These are phyloP conservation scores for Aspergillus arachidicola DNA, from an alignment of 2,329 filamentous ascomycete genomes.

Conservation along the genomic window DNA sequence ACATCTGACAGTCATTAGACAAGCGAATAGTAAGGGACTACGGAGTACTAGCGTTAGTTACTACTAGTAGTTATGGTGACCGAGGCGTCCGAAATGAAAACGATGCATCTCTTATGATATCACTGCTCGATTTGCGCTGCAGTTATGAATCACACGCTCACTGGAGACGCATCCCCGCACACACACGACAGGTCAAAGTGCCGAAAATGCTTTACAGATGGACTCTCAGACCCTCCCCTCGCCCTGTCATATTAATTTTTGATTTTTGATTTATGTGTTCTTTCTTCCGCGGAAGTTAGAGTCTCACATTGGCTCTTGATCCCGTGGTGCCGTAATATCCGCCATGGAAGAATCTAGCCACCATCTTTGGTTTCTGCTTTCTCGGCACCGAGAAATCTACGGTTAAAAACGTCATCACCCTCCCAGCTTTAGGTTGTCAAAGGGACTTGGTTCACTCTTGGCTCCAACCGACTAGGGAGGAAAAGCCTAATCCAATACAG, in stretches of 20 bases:
- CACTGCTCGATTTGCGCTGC: constrained; percentile 2
- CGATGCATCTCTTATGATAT: constrained; percentile 8
- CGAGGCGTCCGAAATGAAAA: neutral
- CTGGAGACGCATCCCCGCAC: constrained; percentile 6
- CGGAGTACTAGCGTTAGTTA: neutral
- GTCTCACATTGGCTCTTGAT: neutral
- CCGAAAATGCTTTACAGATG: neutral
- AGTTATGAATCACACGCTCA: constrained; percentile 4
- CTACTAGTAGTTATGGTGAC: neutral
- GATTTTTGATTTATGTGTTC: neutral
- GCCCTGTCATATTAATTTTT: too few relatives aligned
- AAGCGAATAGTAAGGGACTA: neutral
- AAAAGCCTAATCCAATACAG: neutral
- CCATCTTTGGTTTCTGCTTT: neutral
- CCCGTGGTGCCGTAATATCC: constrained; percentile 9
- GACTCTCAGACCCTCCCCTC: constrained; percentile 1
- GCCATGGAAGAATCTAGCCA: neutral
- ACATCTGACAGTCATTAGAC: neutral
- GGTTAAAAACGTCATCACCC: neutral
- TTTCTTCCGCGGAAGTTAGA: neutral
- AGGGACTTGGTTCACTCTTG: neutral
- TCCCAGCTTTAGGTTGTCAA: neutral
- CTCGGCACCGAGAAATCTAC: constrained; percentile 1
- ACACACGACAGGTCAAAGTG: constrained; percentile 3
- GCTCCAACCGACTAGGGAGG: neutral